A percentile compares a stretch with the other conserved stretches of the same genome.
Conservation (phyloP, 2,329 filamentous ascomycete genomes). For the Pseudocercospora cruenta region DNA sequence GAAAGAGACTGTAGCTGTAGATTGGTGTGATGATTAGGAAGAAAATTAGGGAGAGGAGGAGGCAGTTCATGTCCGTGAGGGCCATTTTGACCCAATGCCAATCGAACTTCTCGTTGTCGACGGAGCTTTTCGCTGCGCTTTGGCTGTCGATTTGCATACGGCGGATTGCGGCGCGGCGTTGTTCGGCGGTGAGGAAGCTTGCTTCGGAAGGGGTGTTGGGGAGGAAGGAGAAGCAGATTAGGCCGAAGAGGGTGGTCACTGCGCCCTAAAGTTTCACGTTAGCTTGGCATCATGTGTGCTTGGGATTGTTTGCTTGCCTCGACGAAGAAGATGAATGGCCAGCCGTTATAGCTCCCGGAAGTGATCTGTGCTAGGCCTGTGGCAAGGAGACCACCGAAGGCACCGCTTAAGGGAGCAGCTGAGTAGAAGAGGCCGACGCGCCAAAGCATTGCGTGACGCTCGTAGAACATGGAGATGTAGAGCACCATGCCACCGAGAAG, state of each 20-base stretch:
- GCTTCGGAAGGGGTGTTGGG: conserved; percentile 57
- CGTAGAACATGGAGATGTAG: conserved; percentile 48
- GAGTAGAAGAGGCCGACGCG: conserved; percentile 42
- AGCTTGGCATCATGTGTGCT: conserved; percentile 43
- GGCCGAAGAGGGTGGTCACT: conserved; percentile 58
- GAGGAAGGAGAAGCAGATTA: conserved; percentile 58
- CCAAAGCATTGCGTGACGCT: conserved; percentile 45
- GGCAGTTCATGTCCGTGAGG: conserved; percentile 37
- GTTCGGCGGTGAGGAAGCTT: conserved; percentile 37
- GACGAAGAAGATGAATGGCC: conserved; percentile 43
- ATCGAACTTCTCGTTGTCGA: conserved; percentile 37
- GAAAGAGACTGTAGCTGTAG: conserved; percentile 50
- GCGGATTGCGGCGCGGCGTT: conserved; percentile 34
- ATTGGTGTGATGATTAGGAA: conserved; percentile 40
- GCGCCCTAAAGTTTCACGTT: conserved; percentile 55
- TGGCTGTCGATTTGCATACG: conserved; percentile 38
- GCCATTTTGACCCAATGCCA: conserved; percentile 35
- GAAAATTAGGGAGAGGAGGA: conserved; percentile 36
- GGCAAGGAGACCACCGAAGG: conserved; percentile 48
- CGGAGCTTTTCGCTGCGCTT: conserved; percentile 26
- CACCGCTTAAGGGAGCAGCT: conserved; percentile 42
- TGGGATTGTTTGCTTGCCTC: conserved; percentile 58
- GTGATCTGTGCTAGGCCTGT: conserved; percentile 46
- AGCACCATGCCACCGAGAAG: conserved; percentile 45
- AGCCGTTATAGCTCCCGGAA: conserved; percentile 42